Evolutionary conservation across 176 grass and related monocot genomes (phyloP).

Genomic region (Leersia perrieri): DNA sequence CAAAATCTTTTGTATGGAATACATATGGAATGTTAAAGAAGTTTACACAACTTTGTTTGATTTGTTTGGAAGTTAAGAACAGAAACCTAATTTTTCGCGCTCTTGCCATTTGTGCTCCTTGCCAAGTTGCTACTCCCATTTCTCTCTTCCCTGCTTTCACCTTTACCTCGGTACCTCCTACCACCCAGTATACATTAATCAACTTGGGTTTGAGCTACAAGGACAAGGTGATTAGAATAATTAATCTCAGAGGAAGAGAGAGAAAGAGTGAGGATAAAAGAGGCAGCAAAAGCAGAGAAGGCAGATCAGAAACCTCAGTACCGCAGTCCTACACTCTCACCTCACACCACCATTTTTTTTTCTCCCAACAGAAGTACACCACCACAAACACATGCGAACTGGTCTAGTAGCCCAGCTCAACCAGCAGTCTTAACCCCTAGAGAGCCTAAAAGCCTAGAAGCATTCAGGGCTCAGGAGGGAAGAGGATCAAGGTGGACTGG

Average conservation of each 20-base stretch:
- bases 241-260: neutral
- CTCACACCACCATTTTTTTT: neutral
- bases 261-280: constrained; percentile 23
- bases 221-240: constrained; percentile 19
- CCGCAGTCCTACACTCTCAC: neutral
- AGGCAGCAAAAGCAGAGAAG: constrained; percentile 24
- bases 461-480: constrained; percentile 9
- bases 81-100: neutral
- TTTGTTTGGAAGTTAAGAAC: neutral
- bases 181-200: neutral
- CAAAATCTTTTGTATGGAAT: neutral
- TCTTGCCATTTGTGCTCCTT: constrained; percentile 2
- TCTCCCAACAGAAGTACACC: neutral
- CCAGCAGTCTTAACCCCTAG: constrained; percentile 26
- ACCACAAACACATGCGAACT: neutral
- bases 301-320: neutral
- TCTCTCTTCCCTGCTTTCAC: neutral
- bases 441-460: neutral
- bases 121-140: too few species aligned
- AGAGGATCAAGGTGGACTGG: neutral
- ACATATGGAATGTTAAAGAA: neutral
- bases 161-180: constrained; percentile 6
- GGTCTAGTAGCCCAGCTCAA: neutral
- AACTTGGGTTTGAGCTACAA: constrained; percentile 25
- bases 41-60: neutral